Percentiles rank a stretch among this genome's conserved stretches.
phyloP scores from a whole-genome alignment of 2,329 filamentous ascomycete genomes.

The Hypomyces rosellus region DNA sequence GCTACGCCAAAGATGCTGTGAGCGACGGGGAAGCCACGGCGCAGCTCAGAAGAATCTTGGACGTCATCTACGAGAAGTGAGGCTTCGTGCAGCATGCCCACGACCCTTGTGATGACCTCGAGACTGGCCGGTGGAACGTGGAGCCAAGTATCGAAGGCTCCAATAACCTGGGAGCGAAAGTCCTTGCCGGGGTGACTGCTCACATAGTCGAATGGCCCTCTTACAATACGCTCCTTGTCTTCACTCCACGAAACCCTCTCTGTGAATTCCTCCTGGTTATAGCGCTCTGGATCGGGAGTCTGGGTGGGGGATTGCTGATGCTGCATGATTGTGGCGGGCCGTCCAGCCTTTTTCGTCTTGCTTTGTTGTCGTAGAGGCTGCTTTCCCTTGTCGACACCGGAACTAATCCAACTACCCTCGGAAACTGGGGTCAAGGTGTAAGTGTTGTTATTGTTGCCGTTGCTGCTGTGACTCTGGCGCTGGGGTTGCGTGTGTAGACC shows the following conservation, averaged over 20 bases:
- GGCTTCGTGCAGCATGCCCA: conserved; percentile 81
- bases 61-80: conserved; percentile 83
- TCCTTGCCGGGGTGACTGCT: conserved; percentile 76
- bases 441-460: conserved; percentile 22
- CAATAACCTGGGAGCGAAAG: conserved; percentile 72
- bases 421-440: conserved; percentile 44
- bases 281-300: conserved; percentile 45
- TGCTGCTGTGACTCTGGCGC: conserved; percentile 7
- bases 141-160: conserved; percentile 75
- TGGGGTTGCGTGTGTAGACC: conserved; percentile 22
- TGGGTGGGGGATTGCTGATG: conserved; percentile 26
- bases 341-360: conserved; percentile 1
- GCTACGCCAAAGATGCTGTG: conserved; percentile 80
- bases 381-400: conserved; percentile 13
- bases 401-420: conserved; percentile 55
- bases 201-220: conserved; percentile 76
- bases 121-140: conserved; percentile 65
- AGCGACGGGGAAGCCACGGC: conserved; percentile 73
- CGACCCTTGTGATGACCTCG: conserved; percentile 68
- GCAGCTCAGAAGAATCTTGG: conserved; percentile 70
- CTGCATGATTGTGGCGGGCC: conserved; percentile 24
- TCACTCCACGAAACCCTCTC: conserved; percentile 55
- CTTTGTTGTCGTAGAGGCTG: conserved; percentile 12
- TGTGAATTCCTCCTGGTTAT: conserved; percentile 49
- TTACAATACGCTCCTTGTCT: conserved; percentile 70